Evolutionary conservation across 2,329 filamentous ascomycete species (phyloP).

Genomic region (Coniochaeta prunicola): DNA sequence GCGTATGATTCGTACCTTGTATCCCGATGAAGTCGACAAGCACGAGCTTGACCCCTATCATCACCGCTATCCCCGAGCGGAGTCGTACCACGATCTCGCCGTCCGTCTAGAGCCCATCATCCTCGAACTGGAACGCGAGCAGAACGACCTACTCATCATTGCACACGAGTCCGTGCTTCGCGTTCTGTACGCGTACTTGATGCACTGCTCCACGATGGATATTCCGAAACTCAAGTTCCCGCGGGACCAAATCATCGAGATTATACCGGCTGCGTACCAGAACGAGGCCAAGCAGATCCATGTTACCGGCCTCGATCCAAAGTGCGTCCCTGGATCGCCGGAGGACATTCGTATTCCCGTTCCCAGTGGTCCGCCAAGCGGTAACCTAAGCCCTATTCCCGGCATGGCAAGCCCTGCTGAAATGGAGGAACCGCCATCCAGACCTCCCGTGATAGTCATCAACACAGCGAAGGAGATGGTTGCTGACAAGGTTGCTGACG

Average conservation of each 20-base stretch:
- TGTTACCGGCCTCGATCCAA: conserved; percentile 61
- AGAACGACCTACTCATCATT: conserved; percentile 96
- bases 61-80: conserved; percentile 88
- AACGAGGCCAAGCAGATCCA: conserved; percentile 89
- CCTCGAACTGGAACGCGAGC: conserved; percentile 90
- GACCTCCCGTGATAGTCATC: conserved; percentile 40
- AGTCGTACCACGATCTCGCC: conserved; percentile 98
- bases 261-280: conserved; percentile 95
- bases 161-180: conserved; percentile 97
- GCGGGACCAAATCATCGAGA: conserved; percentile 96
- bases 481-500: conserved; percentile 44
- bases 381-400: conserved; percentile 35
- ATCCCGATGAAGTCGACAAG: conserved; percentile 85
- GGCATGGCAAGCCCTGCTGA: conserved; percentile 40
- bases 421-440: conserved; percentile 20
- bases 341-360: conserved; percentile 77
- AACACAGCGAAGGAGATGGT: conserved; percentile 43
- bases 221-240: conserved; percentile 92
- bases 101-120: conserved; percentile 97
- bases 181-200: conserved; percentile 93
- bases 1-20: conserved; percentile 68
- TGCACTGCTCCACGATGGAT: conserved; percentile 94
- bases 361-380: conserved; percentile 38
- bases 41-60: conserved; percentile 95
- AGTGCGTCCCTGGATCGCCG: conserved; percentile 68